Base-by-base conservation (phyloP, 2,329 filamentous ascomycete species). In the Trichoderma arundinaceum region DNA sequence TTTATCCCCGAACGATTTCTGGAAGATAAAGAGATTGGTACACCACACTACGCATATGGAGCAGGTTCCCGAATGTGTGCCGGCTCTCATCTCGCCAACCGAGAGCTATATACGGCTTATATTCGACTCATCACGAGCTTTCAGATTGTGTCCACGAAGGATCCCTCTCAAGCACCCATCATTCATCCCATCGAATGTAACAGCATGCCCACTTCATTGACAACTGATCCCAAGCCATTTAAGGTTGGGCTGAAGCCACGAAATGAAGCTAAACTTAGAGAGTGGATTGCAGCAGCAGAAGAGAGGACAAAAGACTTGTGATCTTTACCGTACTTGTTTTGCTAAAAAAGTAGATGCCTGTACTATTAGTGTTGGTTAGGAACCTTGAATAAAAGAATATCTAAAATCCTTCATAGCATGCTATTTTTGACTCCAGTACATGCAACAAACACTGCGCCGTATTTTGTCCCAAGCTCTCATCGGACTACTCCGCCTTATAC, bases 1-100 rank as follows among this genome's bases (percentile, higher is more conserved):
- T 92, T 93, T 74, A 80, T 86, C n/a, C 88, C 90, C 0, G 90
- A 92, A 69, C 85, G 90, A 32, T 93, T 90, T 72, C 78, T 93
- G 10, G 75, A 82, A 59, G 81, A 87, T 60, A 79, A 77, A 22
- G 84, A 77, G 79, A 56, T 78, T 0, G 86, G 86, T 7, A 88
- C 86, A 1, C 84, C 84, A 0, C 87, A 89, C 71, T 88, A 86
- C 70, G 85, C 78, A 9, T 90, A 87, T 68, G 87, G 88, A 2
- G 86, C 87, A 0, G 87, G 88, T 1, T 84, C 83, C 2, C 80
- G 87, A 43, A 88, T 89, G 83, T 90, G 87, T 71, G 84, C 84
- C 0, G 88, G 88, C 17, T 85, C 82, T 1, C 87, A 88, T 69
- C 80, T 90, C 8, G 88, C 84, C 3, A 88, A 88, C 72, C 82